These are phyloP conservation scores for Leccinum variabile DNA, from an alignment of 1,284 basidiomycete species.

Conservation along the genomic window DNA sequence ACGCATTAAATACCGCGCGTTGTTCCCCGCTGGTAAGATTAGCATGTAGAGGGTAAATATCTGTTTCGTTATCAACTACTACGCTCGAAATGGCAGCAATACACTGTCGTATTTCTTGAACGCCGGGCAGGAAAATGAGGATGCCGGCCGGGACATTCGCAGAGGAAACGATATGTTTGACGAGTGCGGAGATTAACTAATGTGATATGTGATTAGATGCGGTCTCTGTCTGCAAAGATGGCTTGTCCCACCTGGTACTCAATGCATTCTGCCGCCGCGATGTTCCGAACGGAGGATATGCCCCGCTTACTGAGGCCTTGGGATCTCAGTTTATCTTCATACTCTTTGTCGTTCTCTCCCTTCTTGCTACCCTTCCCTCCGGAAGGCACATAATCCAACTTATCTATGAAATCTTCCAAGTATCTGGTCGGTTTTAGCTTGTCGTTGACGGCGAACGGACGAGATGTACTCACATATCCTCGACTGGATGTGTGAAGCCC, in stretches of 20 bases:
- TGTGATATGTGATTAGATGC: background rate
- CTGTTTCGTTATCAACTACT: conserved; percentile 40
- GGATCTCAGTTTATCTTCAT: conserved; percentile 51
- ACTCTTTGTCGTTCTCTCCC: conserved; percentile 49
- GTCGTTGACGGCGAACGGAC: background rate
- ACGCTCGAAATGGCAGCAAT: conserved; percentile 62
- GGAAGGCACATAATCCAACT: conserved; percentile 49
- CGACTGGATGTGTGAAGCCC: conserved; percentile 79
- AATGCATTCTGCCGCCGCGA: conserved; percentile 64
- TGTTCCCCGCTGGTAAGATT: conserved; percentile 89
- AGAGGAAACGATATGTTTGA: conserved; percentile 63
- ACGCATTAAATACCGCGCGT: conserved; percentile 70
- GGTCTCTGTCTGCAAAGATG: conserved; percentile 5
- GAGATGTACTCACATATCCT: conserved; percentile 57
- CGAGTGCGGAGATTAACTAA: conserved; percentile 68
- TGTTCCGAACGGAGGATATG: conserved; percentile 58
- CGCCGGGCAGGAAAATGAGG: conserved; percentile 87
- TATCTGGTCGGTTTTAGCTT: conserved; percentile 50
- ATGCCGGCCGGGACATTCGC: conserved; percentile 60
- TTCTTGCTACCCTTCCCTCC: conserved; percentile 28
- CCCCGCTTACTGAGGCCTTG: conserved; percentile 55
- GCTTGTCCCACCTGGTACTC: conserved; percentile 63
- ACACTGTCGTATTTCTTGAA: conserved; percentile 84
- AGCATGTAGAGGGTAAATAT: conserved; percentile 85
- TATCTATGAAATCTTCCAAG: conserved; percentile 75